Conservation (phyloP, 1,284 basidiomycete genomes). For the Caloboletus firmus region DNA sequence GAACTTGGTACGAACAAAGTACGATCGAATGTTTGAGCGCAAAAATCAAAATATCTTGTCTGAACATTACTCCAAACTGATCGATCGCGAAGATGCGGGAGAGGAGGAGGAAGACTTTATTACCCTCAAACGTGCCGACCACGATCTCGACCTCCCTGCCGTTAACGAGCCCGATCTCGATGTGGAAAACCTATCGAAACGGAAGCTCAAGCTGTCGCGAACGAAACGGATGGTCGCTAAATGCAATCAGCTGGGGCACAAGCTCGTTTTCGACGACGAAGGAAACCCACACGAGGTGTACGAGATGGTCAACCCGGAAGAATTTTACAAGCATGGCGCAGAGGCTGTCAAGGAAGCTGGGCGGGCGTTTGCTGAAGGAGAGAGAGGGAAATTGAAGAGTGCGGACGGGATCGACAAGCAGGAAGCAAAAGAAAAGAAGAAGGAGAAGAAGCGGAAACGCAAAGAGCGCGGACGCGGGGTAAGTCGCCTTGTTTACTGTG, state of each 20-base stretch:
- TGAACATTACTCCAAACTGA: slow-evolving; percentile 86
- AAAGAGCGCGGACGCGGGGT: slow-evolving; percentile 68
- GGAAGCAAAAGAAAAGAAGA: slow-evolving; percentile 84
- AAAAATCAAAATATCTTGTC: slow-evolving; percentile 95
- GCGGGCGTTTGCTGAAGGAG: slow-evolving; percentile 67
- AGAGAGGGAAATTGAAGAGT: slow-evolving; percentile 68
- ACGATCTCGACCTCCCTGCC: slow-evolving; percentile 72
- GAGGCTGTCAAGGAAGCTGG: slow-evolving; percentile 70
- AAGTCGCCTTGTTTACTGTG: slow-evolving; percentile 23
- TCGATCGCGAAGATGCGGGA: slow-evolving; percentile 62
- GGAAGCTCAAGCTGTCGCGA: slow-evolving; percentile 66
- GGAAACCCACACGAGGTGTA: slow-evolving; percentile 80
- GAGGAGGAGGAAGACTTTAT: slow-evolving; percentile 85
- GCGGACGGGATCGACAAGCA: slow-evolving; percentile 78
- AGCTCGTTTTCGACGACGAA: slow-evolving; percentile 84
- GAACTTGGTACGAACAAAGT: slow-evolving; percentile 80
- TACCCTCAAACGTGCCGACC: slow-evolving; percentile 88
- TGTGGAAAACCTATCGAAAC: slow-evolving; percentile 51
- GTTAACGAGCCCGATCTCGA: slow-evolving; percentile 34
- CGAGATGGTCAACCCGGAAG: slow-evolving; percentile 73
- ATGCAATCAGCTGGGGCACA: slow-evolving; percentile 61
- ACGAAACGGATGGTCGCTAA: slow-evolving; percentile 79
- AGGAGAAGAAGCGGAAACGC: slow-evolving; percentile 88
- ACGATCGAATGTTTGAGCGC: slow-evolving; percentile 97
- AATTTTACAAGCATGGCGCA: slow-evolving; percentile 58